Base-by-base conservation (phyloP, 176 grass and related monocot genomes). In the Musa itinerans region DNA sequence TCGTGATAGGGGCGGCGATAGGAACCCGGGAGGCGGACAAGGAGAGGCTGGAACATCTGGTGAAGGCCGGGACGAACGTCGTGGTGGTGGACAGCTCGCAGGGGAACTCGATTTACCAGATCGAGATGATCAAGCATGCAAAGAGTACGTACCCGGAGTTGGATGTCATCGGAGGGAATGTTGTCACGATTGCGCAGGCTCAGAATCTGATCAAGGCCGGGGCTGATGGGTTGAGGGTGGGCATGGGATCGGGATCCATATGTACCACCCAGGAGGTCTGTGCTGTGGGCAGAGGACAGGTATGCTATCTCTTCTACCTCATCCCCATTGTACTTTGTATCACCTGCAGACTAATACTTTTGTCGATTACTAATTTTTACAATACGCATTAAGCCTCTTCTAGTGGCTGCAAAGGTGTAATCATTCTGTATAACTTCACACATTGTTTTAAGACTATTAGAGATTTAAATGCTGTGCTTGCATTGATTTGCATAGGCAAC, bases 241-340 rank as follows among this genome's bases (percentile, higher is more conserved):
- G 89, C 25, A 96, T 92, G 87, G 92, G 89, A 9, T 92, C 87
- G 34, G 34, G 34, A 43, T 92, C 84, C 20, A 89, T 92, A 63
- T 92, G 89, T 51, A 92, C 89, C 48, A 92, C 89, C 65, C 92
- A 92, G 17, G 88, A 93, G 80, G 90, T 98, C 77, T 93, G 90
- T 69, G 88, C 88, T 25, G 90, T 93, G 1, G 95, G 95, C 5
- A 86, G 90, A 84, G 90, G 94, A 57, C 90, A 98, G 90, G 94
- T 98, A 89, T 49, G 5, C 24, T 71, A 11, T 79, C 11, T 57
- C 17, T 27, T 53, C 1, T 24, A 56, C 9, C 51, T 48, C 20
- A 65, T 50, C 50, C 34, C n/a, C 73, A 10, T 59, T 11, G 9
- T 1, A 61, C 15, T 19, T 72, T 49, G 27, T 78, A 17, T 75